Evolutionary conservation across 164 flowering plant genomes (phyloP).

Genomic region (Buxus sempervirens): DNA sequence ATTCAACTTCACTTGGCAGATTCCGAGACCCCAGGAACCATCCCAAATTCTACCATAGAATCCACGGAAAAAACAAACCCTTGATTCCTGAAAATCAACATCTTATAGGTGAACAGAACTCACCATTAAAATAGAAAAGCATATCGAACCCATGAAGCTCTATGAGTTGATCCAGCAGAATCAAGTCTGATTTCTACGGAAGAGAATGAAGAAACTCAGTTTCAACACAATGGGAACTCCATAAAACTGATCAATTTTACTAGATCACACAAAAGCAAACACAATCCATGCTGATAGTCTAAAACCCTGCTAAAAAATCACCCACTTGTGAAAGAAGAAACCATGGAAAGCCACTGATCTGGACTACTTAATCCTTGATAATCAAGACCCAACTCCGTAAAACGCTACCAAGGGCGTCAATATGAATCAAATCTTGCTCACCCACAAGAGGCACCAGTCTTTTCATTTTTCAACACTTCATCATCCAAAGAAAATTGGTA

Average conservation of each 20-base stretch:
- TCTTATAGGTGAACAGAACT: neutral
- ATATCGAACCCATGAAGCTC: neutral
- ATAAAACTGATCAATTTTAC: neutral
- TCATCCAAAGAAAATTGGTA: no score
- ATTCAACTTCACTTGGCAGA: neutral
- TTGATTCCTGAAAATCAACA: neutral
- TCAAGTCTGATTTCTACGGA: neutral
- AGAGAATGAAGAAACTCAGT: neutral
- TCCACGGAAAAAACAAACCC: slow-evolving; percentile 1
- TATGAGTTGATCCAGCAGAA: neutral
- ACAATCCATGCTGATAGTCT: neutral
- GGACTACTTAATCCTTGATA: no score
- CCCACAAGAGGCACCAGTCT: no score
- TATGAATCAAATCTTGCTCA: slow-evolving; percentile 2
- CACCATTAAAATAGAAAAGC: neutral
- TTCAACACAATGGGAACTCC: neutral
- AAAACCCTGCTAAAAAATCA: neutral
- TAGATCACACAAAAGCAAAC: neutral
- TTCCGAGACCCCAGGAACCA: neutral
- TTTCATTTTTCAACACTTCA: no score
- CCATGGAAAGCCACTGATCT: neutral
- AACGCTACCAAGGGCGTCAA: neutral
- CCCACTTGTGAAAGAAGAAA: neutral
- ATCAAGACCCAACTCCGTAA: neutral
- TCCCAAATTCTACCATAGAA: neutral